Conservation (phyloP, 352 stramenopile genomes). For the Thalassiosira exigua region DNA sequence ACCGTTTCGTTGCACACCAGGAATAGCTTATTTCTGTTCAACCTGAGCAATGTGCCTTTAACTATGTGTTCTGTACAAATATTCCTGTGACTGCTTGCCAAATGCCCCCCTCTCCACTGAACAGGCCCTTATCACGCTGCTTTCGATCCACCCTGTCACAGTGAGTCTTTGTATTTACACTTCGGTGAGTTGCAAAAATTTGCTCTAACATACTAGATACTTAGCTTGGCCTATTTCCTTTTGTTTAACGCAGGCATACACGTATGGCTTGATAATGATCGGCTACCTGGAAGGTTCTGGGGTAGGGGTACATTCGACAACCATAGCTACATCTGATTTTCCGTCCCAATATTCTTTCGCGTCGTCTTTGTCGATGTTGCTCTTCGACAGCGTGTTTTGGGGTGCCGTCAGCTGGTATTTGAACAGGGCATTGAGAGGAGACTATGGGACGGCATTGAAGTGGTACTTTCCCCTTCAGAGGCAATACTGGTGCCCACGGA, state of each 20-base stretch:
- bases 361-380: conserved; percentile 52
- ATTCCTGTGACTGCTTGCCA: no score
- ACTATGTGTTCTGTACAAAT: no score
- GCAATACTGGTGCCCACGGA: conserved; percentile 73
- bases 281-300: conserved; percentile 76
- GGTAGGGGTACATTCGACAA: conserved; percentile 64
- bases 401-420: conserved; percentile 76
- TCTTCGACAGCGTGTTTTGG: conserved; percentile 73
- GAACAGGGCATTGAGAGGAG: conserved; percentile 70
- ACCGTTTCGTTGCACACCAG: no score
- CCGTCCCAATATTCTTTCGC: conserved; percentile 75
- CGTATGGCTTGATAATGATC: conserved; percentile 81
- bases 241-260: no score
- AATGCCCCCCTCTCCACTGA: no score
- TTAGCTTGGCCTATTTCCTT: no score
- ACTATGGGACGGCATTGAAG: conserved; percentile 72
- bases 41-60: no score
- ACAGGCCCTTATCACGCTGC: conserved; percentile 42
- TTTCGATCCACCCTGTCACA: conserved; percentile 78
- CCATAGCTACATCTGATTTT: conserved; percentile 61
- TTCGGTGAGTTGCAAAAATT: no score
- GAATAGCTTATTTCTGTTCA: no score
- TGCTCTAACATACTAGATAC: no score
- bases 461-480: conserved; percentile 75
- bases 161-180: no score